Percentiles rank a stretch among this genome's conserved stretches.
These are phyloP conservation scores for Myriosclerotinia scirpicola DNA, from an alignment of 2,329 filamentous ascomycete species.

Conservation along the genomic window DNA sequence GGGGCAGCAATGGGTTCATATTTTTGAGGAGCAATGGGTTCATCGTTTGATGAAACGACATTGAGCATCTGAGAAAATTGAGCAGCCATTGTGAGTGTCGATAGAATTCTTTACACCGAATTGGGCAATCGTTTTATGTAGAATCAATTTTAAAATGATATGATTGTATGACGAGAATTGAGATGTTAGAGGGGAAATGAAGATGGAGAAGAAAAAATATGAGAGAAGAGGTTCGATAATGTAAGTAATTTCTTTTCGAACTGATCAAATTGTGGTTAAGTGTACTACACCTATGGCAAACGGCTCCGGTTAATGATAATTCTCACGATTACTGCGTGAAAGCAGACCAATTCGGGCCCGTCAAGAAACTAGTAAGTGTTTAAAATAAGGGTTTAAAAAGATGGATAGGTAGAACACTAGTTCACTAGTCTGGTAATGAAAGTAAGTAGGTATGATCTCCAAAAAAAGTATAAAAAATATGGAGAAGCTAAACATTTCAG, in stretches of 20 bases:
- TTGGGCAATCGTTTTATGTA: background rate
- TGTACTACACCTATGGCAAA: background rate
- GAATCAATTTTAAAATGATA: background rate
- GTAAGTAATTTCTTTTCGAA: background rate
- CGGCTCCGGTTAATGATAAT: background rate
- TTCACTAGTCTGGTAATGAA: too few relatives aligned
- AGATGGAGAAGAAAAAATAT: background rate
- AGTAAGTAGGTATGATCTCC: background rate
- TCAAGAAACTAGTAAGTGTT: background rate
- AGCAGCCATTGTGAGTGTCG: slow-evolving; percentile 11
- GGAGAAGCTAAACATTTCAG: background rate
- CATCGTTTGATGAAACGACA: background rate
- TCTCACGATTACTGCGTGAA: background rate
- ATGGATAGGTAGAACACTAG: background rate
- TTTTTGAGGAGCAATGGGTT: slow-evolving; percentile 34
- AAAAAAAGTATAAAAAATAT: background rate
- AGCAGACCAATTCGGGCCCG: too few relatives aligned
- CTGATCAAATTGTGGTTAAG: background rate
- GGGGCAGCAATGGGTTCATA: slow-evolving; percentile 33
- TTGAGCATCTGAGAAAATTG: slow-evolving; percentile 4
- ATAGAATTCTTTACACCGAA: background rate
- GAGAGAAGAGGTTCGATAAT: background rate
- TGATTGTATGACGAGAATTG: background rate
- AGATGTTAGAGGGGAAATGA: background rate
- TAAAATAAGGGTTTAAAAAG: background rate